Evolutionary conservation across 805 yeast genomes (phyloP).

Genomic region (Yamadazyma tumulicola): DNA sequence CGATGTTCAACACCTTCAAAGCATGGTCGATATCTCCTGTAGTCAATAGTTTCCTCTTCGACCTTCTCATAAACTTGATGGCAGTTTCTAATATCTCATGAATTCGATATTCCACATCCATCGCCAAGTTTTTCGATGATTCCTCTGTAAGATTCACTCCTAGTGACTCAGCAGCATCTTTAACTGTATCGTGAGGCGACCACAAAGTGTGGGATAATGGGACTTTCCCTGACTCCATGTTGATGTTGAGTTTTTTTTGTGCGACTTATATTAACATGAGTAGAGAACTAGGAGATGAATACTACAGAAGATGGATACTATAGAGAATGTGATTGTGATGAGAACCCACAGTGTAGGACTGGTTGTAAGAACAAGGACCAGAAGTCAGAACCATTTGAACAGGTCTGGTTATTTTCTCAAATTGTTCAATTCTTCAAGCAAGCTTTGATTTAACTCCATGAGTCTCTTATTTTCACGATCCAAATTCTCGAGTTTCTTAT

Average conservation of each 20-base stretch:
- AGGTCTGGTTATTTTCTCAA: slow-evolving; percentile 1
- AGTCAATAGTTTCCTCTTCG: slow-evolving; percentile 76
- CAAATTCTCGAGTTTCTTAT: slow-evolving; percentile 19
- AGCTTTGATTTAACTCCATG: slow-evolving; percentile 29
- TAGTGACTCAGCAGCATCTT: slow-evolving; percentile 89
- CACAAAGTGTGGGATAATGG: slow-evolving; percentile 86
- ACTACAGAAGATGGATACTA: no score
- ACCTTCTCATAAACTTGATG: slow-evolving; percentile 90
- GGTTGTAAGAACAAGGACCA: no score
- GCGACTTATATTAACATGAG: no score
- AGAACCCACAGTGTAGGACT: no score
- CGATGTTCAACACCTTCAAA: slow-evolving; percentile 80
- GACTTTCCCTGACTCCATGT: slow-evolving; percentile 40
- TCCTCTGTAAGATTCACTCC: slow-evolving; percentile 88
- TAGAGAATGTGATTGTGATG: no score
- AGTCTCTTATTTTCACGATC: slow-evolving; percentile 25
- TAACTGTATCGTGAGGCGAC: slow-evolving; percentile 97
- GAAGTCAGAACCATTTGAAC: no score
- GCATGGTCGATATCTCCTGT: slow-evolving; percentile 83
- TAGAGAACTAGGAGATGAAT: no score
- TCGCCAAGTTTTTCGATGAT: slow-evolving; percentile 89
- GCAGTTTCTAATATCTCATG: slow-evolving; percentile 96
- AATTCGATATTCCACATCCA: slow-evolving; percentile 98
- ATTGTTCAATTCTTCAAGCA: slow-evolving; percentile 13
- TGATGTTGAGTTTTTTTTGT: no score